Percentiles rank a stretch among this genome's conserved stretches.
phyloP scores from a whole-genome alignment of 148 eudicot species.

The Silene latifolia region DNA sequence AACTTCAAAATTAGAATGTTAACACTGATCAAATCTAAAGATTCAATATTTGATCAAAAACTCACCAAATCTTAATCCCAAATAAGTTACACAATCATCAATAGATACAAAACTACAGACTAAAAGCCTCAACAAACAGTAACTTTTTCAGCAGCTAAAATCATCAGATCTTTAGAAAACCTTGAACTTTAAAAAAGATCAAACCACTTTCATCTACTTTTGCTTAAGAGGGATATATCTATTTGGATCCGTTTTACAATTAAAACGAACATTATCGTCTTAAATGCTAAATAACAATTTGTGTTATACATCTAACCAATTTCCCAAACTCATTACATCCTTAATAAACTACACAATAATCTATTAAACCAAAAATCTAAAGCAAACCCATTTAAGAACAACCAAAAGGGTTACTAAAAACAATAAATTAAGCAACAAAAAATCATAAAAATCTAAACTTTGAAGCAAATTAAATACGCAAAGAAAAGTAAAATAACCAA shows the following conservation, averaged over 20 bases:
- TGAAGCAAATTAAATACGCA: too few relatives aligned
- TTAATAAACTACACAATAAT: not conserved
- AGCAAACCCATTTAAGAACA: not conserved
- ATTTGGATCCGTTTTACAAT: too few relatives aligned
- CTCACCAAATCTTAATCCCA: too few relatives aligned
- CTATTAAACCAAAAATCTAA: not conserved
- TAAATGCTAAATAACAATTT: too few relatives aligned
- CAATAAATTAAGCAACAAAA: not conserved
- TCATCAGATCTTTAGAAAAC: not conserved
- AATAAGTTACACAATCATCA: not conserved
- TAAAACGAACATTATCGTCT: too few relatives aligned
- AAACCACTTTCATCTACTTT: not conserved
- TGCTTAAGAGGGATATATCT: too few relatives aligned
- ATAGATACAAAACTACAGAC: not conserved
- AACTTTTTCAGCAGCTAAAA: not conserved
- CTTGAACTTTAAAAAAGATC: not conserved
- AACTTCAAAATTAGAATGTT: not conserved
- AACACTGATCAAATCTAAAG: not conserved
- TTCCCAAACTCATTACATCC: not conserved
- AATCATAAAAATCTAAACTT: not conserved
- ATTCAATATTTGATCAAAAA: not conserved
- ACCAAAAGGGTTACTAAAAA: not conserved
- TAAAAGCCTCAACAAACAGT: not conserved
- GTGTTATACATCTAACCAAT: not conserved
- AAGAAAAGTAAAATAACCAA: slow-evolving; percentile 41